These are phyloP conservation scores for Rachicladosporium sp. DNA, from an alignment of 2,329 filamentous ascomycete species.

Conservation along the genomic window DNA sequence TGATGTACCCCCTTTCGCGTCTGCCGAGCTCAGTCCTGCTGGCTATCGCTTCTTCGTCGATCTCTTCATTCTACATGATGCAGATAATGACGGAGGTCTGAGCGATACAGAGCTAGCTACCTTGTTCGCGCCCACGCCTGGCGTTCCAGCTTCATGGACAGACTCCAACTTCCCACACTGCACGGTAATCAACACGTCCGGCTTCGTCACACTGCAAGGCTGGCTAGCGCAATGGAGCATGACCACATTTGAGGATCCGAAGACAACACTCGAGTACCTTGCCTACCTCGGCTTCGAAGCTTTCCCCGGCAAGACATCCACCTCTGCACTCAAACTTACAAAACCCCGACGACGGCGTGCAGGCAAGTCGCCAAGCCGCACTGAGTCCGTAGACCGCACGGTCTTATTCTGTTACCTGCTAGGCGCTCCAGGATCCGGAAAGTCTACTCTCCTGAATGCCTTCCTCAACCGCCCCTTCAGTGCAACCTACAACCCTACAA, in stretches of 20 bases:
- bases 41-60: conserved; percentile 98
- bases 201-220: conserved; percentile 88
- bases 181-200: conserved; percentile 88
- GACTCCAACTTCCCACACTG: conserved; percentile 85
- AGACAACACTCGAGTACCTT: conserved; percentile 88
- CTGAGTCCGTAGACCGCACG: conserved; percentile 67
- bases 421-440: conserved; percentile 74
- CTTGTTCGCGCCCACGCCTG: conserved; percentile 85
- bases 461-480: conserved; percentile 85
- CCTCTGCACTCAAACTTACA: conserved; percentile 82
- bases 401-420: conserved; percentile 90
- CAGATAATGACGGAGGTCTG: conserved; percentile 91
- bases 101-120: conserved; percentile 75
- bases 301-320: conserved; percentile 56
- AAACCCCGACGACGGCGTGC: conserved; percentile 80
- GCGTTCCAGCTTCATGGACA: conserved; percentile 72
- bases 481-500: conserved; percentile 76
- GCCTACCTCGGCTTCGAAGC: conserved; percentile 93
- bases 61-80: conserved; percentile 86
- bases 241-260: conserved; percentile 94
- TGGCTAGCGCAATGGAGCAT: conserved; percentile 99
- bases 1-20: conserved; percentile 83
- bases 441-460: conserved; percentile 79
- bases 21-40: conserved; percentile 82
- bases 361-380: conserved; percentile 29